Evolutionary conservation across 306 rosid genomes (phyloP).

Genomic region (Castanopsis chinensis): DNA sequence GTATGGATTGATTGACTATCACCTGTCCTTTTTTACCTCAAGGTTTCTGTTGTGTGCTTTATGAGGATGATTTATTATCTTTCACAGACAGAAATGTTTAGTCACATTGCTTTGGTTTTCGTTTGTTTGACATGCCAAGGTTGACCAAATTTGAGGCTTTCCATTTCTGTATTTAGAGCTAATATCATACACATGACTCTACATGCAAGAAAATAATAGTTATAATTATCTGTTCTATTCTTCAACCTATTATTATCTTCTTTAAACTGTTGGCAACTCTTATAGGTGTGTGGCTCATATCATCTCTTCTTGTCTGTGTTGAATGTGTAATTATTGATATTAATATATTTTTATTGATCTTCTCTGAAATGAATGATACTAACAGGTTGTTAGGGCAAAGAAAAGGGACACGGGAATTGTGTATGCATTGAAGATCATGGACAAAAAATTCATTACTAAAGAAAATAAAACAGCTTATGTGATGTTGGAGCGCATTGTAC

Average conservation of each 20-base stretch:
- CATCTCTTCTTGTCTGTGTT: neutral
- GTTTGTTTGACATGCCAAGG: neutral
- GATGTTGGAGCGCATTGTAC: constrained; percentile 96
- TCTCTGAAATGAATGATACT: constrained; percentile 14
- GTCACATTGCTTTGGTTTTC: neutral
- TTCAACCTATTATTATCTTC: too few relatives aligned
- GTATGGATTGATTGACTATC: neutral
- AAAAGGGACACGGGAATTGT: constrained; percentile 85
- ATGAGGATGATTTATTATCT: neutral
- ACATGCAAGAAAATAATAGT: neutral
- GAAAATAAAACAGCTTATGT: constrained; percentile 98
- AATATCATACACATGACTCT: neutral
- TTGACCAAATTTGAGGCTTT: neutral
- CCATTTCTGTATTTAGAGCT: neutral
- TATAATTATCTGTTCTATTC: neutral
- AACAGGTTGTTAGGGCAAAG: constrained; percentile 98
- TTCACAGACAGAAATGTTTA: neutral
- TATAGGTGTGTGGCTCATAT: neutral
- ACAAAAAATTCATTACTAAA: constrained; percentile 92
- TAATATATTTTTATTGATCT: constrained; percentile 5
- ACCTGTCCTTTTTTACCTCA: neutral
- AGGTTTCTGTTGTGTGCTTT: neutral
- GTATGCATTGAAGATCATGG: constrained; percentile 98
- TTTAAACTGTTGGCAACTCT: neutral
- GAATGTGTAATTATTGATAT: neutral